phyloP scores from a whole-genome alignment of 495 filamentous ascomycete genomes.

The Daldinia grandis region DNA sequence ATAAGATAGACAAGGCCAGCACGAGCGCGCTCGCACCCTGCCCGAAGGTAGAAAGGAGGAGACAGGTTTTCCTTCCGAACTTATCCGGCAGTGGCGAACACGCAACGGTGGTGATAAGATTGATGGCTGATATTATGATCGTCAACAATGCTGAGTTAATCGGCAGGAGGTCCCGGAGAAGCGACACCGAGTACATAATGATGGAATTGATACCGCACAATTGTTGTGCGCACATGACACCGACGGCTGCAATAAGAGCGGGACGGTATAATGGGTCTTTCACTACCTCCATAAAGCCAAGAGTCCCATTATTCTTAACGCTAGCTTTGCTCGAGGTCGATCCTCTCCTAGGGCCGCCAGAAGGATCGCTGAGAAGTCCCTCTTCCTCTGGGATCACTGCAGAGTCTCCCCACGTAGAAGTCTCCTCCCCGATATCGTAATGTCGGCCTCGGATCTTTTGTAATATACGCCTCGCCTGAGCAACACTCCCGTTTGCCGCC shows the following conservation, averaged over 20 bases:
- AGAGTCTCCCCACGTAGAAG: slow-evolving; percentile 66
- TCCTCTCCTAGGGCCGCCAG: slow-evolving; percentile 34
- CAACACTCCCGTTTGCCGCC: slow-evolving; percentile 69
- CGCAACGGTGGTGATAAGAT: slow-evolving; percentile 79
- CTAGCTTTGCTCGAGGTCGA: slow-evolving; percentile 57
- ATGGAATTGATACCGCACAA: slow-evolving; percentile 94
- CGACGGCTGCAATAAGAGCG: slow-evolving; percentile 84
- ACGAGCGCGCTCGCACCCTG: slow-evolving; percentile 80
- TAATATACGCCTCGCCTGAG: slow-evolving; percentile 69
- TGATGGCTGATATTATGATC: slow-evolving; percentile 84
- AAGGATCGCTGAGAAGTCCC: slow-evolving; percentile 51
- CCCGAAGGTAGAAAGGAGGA: slow-evolving; percentile 80
- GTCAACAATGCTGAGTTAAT: slow-evolving; percentile 80
- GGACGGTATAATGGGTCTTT: slow-evolving; percentile 72
- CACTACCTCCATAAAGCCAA: slow-evolving; percentile 74
- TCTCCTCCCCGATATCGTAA: slow-evolving; percentile 77
- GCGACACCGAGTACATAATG: slow-evolving; percentile 95
- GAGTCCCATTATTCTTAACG: slow-evolving; percentile 49
- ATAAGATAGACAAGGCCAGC: slow-evolving; percentile 78
- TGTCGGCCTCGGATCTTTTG: slow-evolving; percentile 76
- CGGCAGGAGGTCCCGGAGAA: slow-evolving; percentile 79
- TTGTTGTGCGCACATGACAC: slow-evolving; percentile 93
- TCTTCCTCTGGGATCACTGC: slow-evolving; percentile 57
- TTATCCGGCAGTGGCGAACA: slow-evolving; percentile 87
- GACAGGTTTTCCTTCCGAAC: slow-evolving; percentile 82